phyloP scores from a whole-genome alignment of 108 stramenopile species.

The Fistulifera pelliculosa region DNA sequence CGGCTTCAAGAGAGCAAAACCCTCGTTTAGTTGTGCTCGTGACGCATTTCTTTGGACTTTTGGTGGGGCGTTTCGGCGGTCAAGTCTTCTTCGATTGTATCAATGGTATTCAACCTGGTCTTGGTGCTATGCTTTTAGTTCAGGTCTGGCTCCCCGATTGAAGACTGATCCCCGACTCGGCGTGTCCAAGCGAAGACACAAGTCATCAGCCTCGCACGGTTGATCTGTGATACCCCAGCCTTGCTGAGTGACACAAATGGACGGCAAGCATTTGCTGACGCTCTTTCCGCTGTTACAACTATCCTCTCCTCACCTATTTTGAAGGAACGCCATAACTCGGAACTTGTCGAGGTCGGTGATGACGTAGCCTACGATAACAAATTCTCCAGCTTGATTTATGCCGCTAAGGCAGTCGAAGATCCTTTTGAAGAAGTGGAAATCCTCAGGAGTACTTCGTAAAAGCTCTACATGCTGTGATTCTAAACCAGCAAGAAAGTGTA shows the following conservation, averaged over 20 bases:
- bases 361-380: constrained; percentile 65
- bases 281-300: constrained; percentile 27
- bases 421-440: constrained; percentile 63
- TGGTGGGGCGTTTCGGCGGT: constrained; percentile 59
- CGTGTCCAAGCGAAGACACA: constrained; percentile 64
- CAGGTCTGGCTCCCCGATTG: constrained; percentile 70
- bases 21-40: constrained; percentile 34
- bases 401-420: constrained; percentile 47
- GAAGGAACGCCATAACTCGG: constrained; percentile 20
- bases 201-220: constrained; percentile 54
- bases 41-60: constrained; percentile 62
- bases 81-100: constrained; percentile 34
- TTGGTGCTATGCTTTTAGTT: constrained; percentile 42
- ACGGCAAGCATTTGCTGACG: constrained; percentile 41
- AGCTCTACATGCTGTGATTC: constrained; percentile 32
- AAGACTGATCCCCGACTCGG: constrained; percentile 29
- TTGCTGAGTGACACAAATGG: constrained; percentile 41
- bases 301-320: constrained; percentile 48
- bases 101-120: constrained; percentile 49
- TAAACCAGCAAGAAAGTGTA: constrained; percentile 45
- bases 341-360: constrained; percentile 33
- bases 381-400: constrained; percentile 63
- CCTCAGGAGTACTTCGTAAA: constrained; percentile 35
- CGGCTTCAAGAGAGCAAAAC: constrained; percentile 58
- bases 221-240: constrained; percentile 60